Evolutionary conservation across 129 eudicot genomes (phyloP).

Genomic region (Cynara cardunculus): DNA sequence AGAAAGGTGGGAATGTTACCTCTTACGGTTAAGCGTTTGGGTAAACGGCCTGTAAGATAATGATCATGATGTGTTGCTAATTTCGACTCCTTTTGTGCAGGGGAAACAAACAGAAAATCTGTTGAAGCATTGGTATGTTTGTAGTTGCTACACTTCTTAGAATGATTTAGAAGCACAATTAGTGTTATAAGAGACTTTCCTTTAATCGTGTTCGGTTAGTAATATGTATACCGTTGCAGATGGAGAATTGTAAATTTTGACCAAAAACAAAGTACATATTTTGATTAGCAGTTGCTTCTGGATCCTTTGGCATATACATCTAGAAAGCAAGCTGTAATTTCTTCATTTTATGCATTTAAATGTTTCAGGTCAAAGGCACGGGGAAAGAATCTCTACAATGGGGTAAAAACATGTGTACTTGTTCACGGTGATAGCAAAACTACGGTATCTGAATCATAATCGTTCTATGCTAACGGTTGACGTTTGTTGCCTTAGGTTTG

Average conservation of each 20-base stretch:
- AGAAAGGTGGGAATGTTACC: no score
- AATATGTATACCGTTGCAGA: not conserved
- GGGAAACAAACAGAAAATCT: conserved; percentile 59
- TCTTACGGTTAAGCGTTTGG: no score
- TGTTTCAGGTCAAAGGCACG: conserved; percentile 59
- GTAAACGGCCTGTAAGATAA: no score
- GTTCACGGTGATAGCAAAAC: not conserved
- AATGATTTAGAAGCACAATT: not conserved
- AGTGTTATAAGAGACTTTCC: not conserved
- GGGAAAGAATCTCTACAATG: conserved; percentile 84
- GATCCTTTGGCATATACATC: not conserved
- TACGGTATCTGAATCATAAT: not conserved
- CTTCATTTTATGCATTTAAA: not conserved
- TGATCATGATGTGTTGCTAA: not conserved
- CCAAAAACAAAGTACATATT: no score
- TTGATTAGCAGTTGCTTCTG: not conserved
- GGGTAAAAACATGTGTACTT: conserved; percentile 41
- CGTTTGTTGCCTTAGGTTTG: conserved; percentile 40
- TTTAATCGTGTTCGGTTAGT: not conserved
- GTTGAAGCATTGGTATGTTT: conserved; percentile 70
- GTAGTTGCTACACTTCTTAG: not conserved
- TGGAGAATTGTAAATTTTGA: not conserved
- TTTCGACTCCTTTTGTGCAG: conserved; percentile 27
- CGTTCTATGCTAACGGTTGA: not conserved
- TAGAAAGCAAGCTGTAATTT: not conserved